phyloP scores from a whole-genome alignment of 345 rosid species.

The Citrus cavaleriei region DNA sequence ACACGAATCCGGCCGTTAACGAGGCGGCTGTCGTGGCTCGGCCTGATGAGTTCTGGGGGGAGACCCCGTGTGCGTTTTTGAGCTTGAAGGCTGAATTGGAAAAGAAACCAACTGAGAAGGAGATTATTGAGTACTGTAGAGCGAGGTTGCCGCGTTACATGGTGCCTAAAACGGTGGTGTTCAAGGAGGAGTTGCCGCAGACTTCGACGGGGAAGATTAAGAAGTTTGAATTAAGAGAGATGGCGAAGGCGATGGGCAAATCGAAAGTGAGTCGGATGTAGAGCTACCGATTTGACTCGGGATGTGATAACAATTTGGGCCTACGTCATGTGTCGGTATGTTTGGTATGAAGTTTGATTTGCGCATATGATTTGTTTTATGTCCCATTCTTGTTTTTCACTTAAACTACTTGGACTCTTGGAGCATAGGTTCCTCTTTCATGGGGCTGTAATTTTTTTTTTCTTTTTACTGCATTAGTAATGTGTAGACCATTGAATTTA shows the following conservation, averaged over 20 bases:
- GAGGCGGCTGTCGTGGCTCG: conserved; percentile 88
- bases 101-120: conserved; percentile 20
- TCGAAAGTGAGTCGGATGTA: conserved; percentile 38
- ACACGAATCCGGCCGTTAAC: conserved; percentile 52
- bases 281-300: not conserved
- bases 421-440: too few relatives aligned
- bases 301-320: not conserved
- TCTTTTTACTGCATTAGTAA: too few relatives aligned
- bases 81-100: conserved; percentile 31
- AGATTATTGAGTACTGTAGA: conserved; percentile 37
- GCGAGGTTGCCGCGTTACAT: conserved; percentile 51
- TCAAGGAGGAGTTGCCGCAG: conserved; percentile 51
- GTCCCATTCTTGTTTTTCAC: too few relatives aligned
- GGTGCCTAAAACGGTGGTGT: conserved; percentile 65
- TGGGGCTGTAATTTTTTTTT: too few relatives aligned
- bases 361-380: too few relatives aligned
- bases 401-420: too few relatives aligned
- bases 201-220: conserved; percentile 64
- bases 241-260: conserved; percentile 21
- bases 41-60: conserved; percentile 84
- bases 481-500: too few relatives aligned
- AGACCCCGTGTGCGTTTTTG: conserved; percentile 80
- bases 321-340: too few relatives aligned
- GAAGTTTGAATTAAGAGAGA: conserved; percentile 51
- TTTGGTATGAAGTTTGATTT: too few relatives aligned